These are phyloP conservation scores for Teratosphaeria destructans DNA, from an alignment of 2,329 filamentous ascomycete species.

Conservation along the genomic window DNA sequence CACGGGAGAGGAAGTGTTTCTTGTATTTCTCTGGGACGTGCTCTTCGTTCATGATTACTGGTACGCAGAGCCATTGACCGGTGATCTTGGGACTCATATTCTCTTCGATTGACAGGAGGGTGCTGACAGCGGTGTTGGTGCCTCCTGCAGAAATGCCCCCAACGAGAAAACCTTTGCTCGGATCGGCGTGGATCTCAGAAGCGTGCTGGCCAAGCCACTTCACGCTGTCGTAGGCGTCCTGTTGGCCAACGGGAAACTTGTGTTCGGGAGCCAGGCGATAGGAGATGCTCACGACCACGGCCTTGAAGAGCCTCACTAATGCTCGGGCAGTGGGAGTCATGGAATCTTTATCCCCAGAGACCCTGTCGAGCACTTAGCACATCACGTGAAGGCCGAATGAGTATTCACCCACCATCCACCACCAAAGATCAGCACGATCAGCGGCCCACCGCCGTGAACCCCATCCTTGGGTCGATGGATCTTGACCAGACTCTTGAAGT, in stretches of 20 bases:
- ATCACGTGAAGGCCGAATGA: too few species aligned
- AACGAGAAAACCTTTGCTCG: slow-evolving; percentile 37
- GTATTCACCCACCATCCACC: slow-evolving; percentile 15
- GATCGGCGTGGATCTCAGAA: slow-evolving; percentile 29
- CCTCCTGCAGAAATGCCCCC: slow-evolving; percentile 40
- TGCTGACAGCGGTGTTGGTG: slow-evolving; percentile 29
- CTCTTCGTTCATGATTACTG: slow-evolving; percentile 22
- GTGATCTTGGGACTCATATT: slow-evolving; percentile 35
- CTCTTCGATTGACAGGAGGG: slow-evolving; percentile 32
- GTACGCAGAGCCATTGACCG: slow-evolving; percentile 36
- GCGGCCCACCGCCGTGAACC: slow-evolving; percentile 9
- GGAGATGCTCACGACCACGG: slow-evolving; percentile 33
- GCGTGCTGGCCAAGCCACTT: slow-evolving; percentile 36
- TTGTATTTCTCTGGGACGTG: slow-evolving; percentile 32
- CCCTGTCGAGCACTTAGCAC: slow-evolving; percentile 9
- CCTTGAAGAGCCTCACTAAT: slow-evolving; percentile 23
- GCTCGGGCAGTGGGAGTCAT: slow-evolving; percentile 17
- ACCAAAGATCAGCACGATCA: slow-evolving; percentile 19
- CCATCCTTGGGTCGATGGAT: slow-evolving; percentile 20
- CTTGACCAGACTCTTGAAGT: slow-evolving; percentile 23
- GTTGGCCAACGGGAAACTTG: slow-evolving; percentile 34
- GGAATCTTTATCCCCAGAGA: slow-evolving; percentile 18
- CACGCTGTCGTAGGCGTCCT: slow-evolving; percentile 38
- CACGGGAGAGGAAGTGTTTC: slow-evolving; percentile 28
- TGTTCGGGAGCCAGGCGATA: slow-evolving; percentile 40